These are phyloP conservation scores for Apophysomyces variabilis DNA, from an alignment of 371 early-diverging fungal genomes.

Conservation along the genomic window DNA sequence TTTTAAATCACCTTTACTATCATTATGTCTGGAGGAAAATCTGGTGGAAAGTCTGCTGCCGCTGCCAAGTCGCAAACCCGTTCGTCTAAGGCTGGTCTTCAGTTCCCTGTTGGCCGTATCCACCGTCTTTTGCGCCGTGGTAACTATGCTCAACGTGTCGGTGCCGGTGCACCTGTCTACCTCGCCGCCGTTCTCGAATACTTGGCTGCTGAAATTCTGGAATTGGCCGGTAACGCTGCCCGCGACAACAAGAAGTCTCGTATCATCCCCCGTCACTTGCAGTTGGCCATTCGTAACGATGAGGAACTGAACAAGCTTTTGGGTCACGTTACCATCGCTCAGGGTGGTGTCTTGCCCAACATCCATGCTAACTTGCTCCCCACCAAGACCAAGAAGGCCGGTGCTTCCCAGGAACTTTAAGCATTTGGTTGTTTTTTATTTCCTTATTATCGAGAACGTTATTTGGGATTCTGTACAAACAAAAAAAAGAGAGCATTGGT, in stretches of 20 bases:
- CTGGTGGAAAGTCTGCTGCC: slow-evolving; percentile 59
- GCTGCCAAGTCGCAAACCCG: slow-evolving; percentile 52
- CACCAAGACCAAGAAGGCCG: slow-evolving; percentile 63
- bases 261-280: slow-evolving; percentile 83
- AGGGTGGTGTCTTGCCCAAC: slow-evolving; percentile 81
- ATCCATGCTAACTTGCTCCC: slow-evolving; percentile 67
- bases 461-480: slow-evolving; percentile 10
- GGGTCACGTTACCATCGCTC: slow-evolving; percentile 76
- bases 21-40: slow-evolving; percentile 60
- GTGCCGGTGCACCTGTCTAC: slow-evolving; percentile 89
- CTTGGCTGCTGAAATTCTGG: slow-evolving; percentile 90
- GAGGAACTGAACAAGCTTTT: slow-evolving; percentile 92
- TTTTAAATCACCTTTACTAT: neutral
- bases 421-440: slow-evolving; percentile 5
- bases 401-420: slow-evolving; percentile 28
- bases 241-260: slow-evolving; percentile 91
- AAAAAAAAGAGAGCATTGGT: slow-evolving; percentile 10
- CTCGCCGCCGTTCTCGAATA: slow-evolving; percentile 91
- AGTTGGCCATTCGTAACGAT: slow-evolving; percentile 88
- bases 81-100: slow-evolving; percentile 79
- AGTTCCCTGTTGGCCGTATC: slow-evolving; percentile 93
- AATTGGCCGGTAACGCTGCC: slow-evolving; percentile 90
- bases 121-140: slow-evolving; percentile 90
- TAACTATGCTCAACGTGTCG: slow-evolving; percentile 89
- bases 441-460: slow-evolving; percentile 15